Conservation (phyloP, 805 yeast genomes). For the Grigorovia transvaalensis region DNA sequence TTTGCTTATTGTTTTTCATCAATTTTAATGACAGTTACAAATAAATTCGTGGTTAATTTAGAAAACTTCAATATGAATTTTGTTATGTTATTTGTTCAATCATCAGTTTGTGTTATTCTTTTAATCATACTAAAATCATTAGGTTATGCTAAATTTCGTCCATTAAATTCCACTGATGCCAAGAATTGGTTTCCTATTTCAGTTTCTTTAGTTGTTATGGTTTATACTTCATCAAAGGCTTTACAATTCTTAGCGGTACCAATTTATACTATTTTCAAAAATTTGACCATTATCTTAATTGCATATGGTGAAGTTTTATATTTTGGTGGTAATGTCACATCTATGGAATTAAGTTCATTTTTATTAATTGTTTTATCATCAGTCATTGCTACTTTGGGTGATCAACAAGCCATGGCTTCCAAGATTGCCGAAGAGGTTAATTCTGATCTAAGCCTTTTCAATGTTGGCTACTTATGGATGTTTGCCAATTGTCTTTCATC, state of each 20-base stretch:
- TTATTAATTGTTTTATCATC: slow-evolving; percentile 88
- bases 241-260: slow-evolving; percentile 86
- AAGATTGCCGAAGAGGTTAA: slow-evolving; percentile 23
- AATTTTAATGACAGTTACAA: slow-evolving; percentile 93
- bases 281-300: slow-evolving; percentile 88
- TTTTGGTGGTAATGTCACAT: slow-evolving; percentile 88
- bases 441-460: slow-evolving; percentile 27
- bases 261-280: slow-evolving; percentile 95
- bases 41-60: slow-evolving; percentile 76
- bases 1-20: slow-evolving; percentile 85
- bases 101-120: slow-evolving; percentile 68
- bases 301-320: slow-evolving; percentile 97
- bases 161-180: slow-evolving; percentile 77
- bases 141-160: slow-evolving; percentile 78
- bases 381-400: slow-evolving; percentile 92
- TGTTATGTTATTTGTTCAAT: slow-evolving; percentile 80
- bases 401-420: slow-evolving; percentile 31
- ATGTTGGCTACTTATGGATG: slow-evolving; percentile 95
- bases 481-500: slow-evolving; percentile 85
- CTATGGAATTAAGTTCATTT: slow-evolving; percentile 85
- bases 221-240: slow-evolving; percentile 93
- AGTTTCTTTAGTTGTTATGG: slow-evolving; percentile 79
- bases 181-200: slow-evolving; percentile 96
- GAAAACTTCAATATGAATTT: slow-evolving; percentile 77
- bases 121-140: slow-evolving; percentile 62